Evolutionary conservation across 1,139 yeast species (phyloP).

Genomic region (Yarrowia galli): DNA sequence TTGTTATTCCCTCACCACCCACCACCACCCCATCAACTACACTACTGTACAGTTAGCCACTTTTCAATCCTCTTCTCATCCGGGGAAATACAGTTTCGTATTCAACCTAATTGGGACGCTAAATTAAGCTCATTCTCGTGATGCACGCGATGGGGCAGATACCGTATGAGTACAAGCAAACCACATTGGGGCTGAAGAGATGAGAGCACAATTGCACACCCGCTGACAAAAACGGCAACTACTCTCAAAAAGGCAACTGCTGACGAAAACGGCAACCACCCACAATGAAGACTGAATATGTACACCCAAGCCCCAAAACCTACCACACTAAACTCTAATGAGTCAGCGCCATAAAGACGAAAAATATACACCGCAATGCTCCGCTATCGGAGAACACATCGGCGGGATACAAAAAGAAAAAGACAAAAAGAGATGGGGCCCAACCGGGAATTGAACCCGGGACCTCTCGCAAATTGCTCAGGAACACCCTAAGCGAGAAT

Average conservation of each 20-base stretch:
- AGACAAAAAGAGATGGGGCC: conserved; percentile 24
- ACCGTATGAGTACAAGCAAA: no score
- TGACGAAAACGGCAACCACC: no score
- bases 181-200: background rate
- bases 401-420: background rate
- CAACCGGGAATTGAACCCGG: conserved; percentile 39
- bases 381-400: no score
- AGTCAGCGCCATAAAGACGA: background rate
- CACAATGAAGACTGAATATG: no score
- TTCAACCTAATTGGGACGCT: conserved; percentile 5
- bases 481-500: conserved; percentile 39
- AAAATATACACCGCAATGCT: background rate
- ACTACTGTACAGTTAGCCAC: no score
- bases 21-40: no score
- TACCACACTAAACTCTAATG: no score
- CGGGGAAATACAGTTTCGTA: background rate
- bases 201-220: no score
- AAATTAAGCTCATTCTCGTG: conserved; percentile 14
- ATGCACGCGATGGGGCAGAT: conserved; percentile 8
- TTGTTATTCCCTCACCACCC: no score
- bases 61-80: background rate
- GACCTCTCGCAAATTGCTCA: conserved; percentile 37
- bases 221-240: no score
- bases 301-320: no score
- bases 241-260: no score